phyloP scores from a whole-genome alignment of 208 protist genomes.

The Vickermania ingenoplastis region DNA sequence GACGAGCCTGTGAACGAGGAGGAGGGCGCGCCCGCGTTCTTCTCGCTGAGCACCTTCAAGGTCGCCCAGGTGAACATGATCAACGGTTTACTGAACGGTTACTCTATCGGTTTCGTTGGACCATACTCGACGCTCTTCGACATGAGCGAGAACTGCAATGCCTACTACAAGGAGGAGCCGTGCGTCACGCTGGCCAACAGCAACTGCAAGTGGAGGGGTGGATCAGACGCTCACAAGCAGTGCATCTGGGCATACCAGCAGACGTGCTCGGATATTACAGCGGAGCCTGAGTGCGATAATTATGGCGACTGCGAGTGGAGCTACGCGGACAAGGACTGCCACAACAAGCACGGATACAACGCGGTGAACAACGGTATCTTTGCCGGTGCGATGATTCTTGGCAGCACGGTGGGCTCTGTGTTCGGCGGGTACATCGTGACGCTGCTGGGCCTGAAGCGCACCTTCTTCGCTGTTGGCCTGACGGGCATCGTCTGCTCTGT shows the following conservation, averaged over 20 bases:
- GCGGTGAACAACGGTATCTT: constrained; percentile 15
- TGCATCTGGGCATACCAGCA: neutral
- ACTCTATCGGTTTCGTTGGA: constrained; percentile 26
- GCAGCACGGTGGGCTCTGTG: constrained; percentile 14
- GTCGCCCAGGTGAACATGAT: constrained; percentile 23
- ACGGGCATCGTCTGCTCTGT: constrained; percentile 5
- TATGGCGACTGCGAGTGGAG: constrained; percentile 10
- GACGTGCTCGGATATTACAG: neutral
- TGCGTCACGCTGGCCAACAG: constrained; percentile 8
- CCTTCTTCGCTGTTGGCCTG: constrained; percentile 16
- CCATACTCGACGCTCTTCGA: constrained; percentile 22
- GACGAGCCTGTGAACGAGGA: neutral
- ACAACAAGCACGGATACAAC: constrained; percentile 10
- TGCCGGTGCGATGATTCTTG: constrained; percentile 19
- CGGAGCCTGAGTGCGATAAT: neutral
- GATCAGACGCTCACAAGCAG: constrained; percentile 4
- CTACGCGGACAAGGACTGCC: constrained; percentile 4
- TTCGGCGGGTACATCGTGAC: constrained; percentile 19
- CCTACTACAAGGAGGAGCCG: constrained; percentile 2
- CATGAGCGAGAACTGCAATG: constrained; percentile 18
- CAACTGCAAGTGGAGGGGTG: constrained; percentile 3
- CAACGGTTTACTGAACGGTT: constrained; percentile 19
- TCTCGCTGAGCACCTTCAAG: constrained; percentile 14
- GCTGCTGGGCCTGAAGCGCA: constrained; percentile 10
- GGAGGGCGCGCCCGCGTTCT: neutral